Base-by-base conservation (phyloP, 2,329 filamentous ascomycete genomes). In the Anisogramma anomala region DNA sequence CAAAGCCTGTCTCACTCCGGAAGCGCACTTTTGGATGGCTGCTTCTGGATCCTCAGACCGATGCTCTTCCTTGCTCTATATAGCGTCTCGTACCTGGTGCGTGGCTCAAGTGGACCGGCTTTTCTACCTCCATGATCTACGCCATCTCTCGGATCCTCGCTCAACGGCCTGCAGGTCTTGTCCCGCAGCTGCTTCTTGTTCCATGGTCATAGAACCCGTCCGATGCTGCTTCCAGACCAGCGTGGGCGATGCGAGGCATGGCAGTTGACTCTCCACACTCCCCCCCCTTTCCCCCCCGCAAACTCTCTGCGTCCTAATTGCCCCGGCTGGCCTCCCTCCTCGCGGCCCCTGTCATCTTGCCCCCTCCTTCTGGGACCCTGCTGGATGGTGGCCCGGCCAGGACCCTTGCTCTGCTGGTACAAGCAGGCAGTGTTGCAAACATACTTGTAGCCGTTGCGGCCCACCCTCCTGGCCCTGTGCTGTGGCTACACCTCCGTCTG, bases 381-480 rank as follows among this genome's bases (percentile, higher is more conserved):
- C 43, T 45, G 23, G 41, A 47, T 36, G 37, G 44, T 33, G 37
- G 25, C 31, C 20, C 34, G 25, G 25, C 26, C 23, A 47, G 48
- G 41, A 59, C 56, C 61, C 60, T 53, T 61, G 58, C 52, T 55
- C 6, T 23, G 9, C 5, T 6, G 9, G 50, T 59, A 61, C 55
- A 61, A 60, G 55, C 54, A 58, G 51, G 56, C 53, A n/a, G n/a
- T n/a, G n/a, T 54, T 59, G 56, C 57, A 60, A 60, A 61, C 60
- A 58, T 60, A 62, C 45, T 45, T 55, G 53, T 52, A 52, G 50
- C 52, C 50, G 49, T 45, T 47, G 49, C 50, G 50, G 49, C 49
- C 52, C 48, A 50, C 50, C 44, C 40, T 53, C 47, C 50, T 55
- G 45, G 43, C 49, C 49, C 49, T 47, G 43, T 47, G 45, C 41